phyloP scores from a whole-genome alignment of 805 yeast species.

The Candida loeiensis region DNA sequence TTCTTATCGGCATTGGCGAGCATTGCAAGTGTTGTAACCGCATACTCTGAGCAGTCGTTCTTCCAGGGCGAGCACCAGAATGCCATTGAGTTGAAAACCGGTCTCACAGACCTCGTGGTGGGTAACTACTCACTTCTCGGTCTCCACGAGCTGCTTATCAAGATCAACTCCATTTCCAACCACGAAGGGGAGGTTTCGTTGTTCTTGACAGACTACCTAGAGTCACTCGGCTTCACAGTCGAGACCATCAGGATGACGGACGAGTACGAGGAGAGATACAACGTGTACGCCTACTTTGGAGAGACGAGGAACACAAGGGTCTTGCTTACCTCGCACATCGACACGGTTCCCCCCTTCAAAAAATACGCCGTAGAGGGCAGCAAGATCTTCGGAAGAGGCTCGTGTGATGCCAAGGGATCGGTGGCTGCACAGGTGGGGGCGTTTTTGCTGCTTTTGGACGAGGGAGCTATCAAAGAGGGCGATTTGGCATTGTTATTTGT shows the following conservation, averaged over 20 bases:
- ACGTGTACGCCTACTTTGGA: slow-evolving; percentile 58
- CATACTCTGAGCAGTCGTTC: not conserved
- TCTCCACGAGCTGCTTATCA: slow-evolving; percentile 26
- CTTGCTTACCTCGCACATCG: slow-evolving; percentile 61
- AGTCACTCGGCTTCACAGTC: slow-evolving; percentile 47
- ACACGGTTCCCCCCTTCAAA: slow-evolving; percentile 68
- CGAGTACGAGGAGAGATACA: slow-evolving; percentile 33
- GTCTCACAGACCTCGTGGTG: slow-evolving; percentile 10
- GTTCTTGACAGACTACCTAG: slow-evolving; percentile 38
- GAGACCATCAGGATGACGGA: slow-evolving; percentile 36
- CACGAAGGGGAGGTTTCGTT: slow-evolving; percentile 33
- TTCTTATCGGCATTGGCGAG: not conserved
- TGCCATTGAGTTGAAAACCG: not conserved
- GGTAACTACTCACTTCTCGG: slow-evolving; percentile 17
- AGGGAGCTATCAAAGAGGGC: slow-evolving; percentile 42
- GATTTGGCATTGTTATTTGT: slow-evolving; percentile 60
- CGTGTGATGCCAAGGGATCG: slow-evolving; percentile 69
- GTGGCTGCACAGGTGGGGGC: slow-evolving; percentile 62
- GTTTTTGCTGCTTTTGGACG: slow-evolving; percentile 42
- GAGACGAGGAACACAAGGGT: slow-evolving; percentile 43
- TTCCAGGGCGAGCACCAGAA: not conserved
- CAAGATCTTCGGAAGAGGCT: slow-evolving; percentile 60
- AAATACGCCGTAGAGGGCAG: slow-evolving; percentile 48
- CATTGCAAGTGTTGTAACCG: not conserved
- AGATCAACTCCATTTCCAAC: slow-evolving; percentile 22